Evolutionary conservation across 352 stramenopile species (phyloP), one percentile per base, ranked within the genome.

Genomic region (Thalassiosira sp.): DNA sequence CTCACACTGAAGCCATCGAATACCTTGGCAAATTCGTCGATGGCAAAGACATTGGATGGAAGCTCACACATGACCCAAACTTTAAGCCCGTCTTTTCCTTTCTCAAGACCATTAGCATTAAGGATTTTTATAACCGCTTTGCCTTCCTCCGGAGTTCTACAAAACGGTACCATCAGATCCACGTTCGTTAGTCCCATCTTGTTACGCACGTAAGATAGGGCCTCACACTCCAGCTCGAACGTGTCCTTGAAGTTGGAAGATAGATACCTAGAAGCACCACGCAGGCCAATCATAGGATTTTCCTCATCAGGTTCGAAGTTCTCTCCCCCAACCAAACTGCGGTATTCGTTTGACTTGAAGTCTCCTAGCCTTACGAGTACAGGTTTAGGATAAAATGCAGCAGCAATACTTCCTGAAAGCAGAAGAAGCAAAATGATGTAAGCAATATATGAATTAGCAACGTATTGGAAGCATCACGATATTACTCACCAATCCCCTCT

Each of bases 321-420:
- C 24, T 72, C 58, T 16, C 76, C 76, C 53, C 76, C 76, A 40
- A 84, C 54, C 49, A 84, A 40, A 20, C 48, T 40, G 10, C 49
- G 27, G 45, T 84, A 84, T 61, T 84, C 76, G 22, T 84, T 84
- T 0, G 64, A 67, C 28, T 84, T 84, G 49, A 84, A 84, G 52
- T 84, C 76, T 33, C 61, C 53, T 13, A 84, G 31, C 15, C 76
- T 42, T 33, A 84, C 70, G 42, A 78, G 77, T 0, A 84, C 68
- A 13, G 76, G 70, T 37, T 59, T 46, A 35, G 76, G 76, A 60
- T 81, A 84, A 54, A 75, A 80, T 18, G 63, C 63, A 35, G 76
- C 70, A 27, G 63, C 70, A 49, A 84, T 76, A 25, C 62, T 81
- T 20, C n/a, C n/a, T n/a, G n/a, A n/a, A n/a, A n/a, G n/a, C n/a